Conservation (phyloP, 2,329 filamentous ascomycete genomes). For the Graphiopsis chlorocephala region DNA sequence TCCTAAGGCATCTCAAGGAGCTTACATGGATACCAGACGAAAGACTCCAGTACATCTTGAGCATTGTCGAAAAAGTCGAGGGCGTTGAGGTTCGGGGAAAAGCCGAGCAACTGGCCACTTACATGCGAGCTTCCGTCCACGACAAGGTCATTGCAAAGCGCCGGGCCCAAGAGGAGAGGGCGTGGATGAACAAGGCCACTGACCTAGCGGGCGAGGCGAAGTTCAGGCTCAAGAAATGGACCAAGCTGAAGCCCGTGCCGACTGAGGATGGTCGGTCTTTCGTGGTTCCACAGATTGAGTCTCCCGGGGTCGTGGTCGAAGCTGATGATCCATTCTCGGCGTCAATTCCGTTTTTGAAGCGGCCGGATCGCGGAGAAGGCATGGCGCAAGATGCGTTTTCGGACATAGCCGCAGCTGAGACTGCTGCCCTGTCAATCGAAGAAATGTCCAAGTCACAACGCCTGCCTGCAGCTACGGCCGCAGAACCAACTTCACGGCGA, state of each 20-base stretch:
- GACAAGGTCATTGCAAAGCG: background rate
- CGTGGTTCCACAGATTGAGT: background rate
- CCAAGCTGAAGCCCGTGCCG: constrained; percentile 1
- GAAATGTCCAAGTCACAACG: background rate
- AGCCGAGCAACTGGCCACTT: background rate
- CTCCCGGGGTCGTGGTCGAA: no score
- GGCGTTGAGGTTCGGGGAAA: background rate
- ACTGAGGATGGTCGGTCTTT: background rate
- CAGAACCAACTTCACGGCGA: no score
- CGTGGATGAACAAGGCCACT: background rate
- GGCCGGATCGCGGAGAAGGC: background rate
- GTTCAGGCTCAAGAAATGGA: constrained; percentile 5
- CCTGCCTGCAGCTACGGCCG: no score
- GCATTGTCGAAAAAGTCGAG: constrained; percentile 9
- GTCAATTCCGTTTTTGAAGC: background rate
- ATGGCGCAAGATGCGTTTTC: background rate
- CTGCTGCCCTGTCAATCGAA: background rate
- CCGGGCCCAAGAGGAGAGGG: background rate
- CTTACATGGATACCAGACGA: background rate
- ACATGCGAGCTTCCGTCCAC: background rate
- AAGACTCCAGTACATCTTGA: constrained; percentile 11
- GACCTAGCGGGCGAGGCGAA: background rate
- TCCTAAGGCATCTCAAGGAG: constrained; percentile 31
- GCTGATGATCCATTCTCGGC: background rate
- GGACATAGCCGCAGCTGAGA: background rate